Conservation (phyloP, 169 alveolate genomes). For the Eimeria necatrix region DNA sequence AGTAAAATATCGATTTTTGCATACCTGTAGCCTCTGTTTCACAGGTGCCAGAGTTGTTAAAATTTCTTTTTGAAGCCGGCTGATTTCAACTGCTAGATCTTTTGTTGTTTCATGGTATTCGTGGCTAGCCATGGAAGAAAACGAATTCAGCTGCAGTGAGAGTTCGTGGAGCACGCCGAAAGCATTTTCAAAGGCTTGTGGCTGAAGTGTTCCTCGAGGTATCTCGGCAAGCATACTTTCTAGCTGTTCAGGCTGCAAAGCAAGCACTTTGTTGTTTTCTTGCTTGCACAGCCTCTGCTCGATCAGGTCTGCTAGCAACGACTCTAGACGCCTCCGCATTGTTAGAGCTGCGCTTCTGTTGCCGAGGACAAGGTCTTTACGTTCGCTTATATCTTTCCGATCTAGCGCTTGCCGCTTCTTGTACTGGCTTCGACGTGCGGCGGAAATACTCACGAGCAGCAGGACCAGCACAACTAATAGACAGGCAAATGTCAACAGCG, state of each 20-base stretch:
- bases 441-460: constrained; percentile 52
- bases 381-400: constrained; percentile 31
- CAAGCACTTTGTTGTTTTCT: constrained; percentile 51
- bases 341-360: constrained; percentile 9
- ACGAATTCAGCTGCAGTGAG: constrained; percentile 32
- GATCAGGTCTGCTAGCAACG: constrained; percentile 62
- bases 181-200: constrained; percentile 73
- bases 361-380: constrained; percentile 58
- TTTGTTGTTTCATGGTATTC: constrained; percentile 31
- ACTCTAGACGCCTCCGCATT: constrained; percentile 53
- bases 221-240: constrained; percentile 12
- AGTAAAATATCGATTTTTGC: neutral
- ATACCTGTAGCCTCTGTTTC: constrained; percentile 47
- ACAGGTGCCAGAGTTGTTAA: constrained; percentile 35
- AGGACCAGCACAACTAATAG: constrained; percentile 37
- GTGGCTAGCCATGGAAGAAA: constrained; percentile 33
- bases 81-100: constrained; percentile 46
- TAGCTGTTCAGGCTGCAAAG: constrained; percentile 59
- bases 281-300: constrained; percentile 62
- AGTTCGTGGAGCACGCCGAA: constrained; percentile 63
- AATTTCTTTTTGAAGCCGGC: constrained; percentile 58
- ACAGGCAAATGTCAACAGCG: constrained; percentile 54
- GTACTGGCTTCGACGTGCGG: constrained; percentile 56
- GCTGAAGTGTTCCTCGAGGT: constrained; percentile 63
- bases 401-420: constrained; percentile 58